phyloP scores from a whole-genome alignment of 1,139 yeast species.

The Protomyces inundatus region DNA sequence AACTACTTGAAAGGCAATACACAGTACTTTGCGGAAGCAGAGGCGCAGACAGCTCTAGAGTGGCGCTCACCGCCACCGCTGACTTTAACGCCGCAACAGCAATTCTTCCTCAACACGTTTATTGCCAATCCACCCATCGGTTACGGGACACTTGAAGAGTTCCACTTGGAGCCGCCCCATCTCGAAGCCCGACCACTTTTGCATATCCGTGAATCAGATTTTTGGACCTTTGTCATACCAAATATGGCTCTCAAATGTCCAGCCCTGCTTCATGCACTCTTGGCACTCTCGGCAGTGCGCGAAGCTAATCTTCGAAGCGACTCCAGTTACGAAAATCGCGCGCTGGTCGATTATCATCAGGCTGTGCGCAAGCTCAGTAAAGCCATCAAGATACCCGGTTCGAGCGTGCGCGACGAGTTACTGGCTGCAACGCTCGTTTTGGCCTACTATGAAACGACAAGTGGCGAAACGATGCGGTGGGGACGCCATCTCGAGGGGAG shows the following conservation, averaged over 20 bases:
- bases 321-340: conserved; percentile 24
- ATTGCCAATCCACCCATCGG: neutral
- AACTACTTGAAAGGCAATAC: neutral
- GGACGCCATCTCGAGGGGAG: conserved; percentile 30
- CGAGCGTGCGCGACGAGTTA: conserved; percentile 20
- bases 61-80: neutral
- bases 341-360: conserved; percentile 29
- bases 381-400: conserved; percentile 9
- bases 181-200: neutral
- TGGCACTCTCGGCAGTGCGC: conserved; percentile 30
- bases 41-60: neutral
- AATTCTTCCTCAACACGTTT: neutral
- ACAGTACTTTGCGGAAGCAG: neutral
- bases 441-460: conserved; percentile 29
- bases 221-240: conserved; percentile 31
- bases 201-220: conserved; percentile 12
- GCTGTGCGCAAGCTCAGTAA: conserved; percentile 27
- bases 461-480: conserved; percentile 30
- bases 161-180: neutral
- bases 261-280: conserved; percentile 29
- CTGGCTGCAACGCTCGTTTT: conserved; percentile 29
- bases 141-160: neutral
- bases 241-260: conserved; percentile 28
- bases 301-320: conserved; percentile 15
- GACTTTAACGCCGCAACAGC: neutral